phyloP scores from a whole-genome alignment of 2,329 filamentous ascomycete genomes.

The Juglanconis juglandina region DNA sequence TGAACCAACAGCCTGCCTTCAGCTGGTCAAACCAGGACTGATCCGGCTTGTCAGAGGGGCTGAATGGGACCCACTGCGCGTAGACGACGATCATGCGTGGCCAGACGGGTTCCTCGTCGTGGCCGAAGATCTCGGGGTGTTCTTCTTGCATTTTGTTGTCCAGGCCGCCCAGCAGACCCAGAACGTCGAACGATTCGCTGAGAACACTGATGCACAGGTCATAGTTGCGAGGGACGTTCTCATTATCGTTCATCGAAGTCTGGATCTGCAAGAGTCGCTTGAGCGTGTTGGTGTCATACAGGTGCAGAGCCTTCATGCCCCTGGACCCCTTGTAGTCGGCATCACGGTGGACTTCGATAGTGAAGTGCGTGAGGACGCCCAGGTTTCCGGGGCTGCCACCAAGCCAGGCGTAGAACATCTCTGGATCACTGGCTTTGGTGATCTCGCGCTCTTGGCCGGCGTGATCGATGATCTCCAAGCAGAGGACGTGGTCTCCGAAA shows the following conservation, averaged over 20 bases:
- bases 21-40: constrained; percentile 37
- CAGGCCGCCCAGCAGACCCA: constrained; percentile 33
- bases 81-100: constrained; percentile 42
- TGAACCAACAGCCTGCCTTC: constrained; percentile 26
- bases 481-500: constrained; percentile 50
- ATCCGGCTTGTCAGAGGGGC: constrained; percentile 32
- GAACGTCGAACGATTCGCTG: constrained; percentile 34
- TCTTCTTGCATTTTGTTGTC: constrained; percentile 33
- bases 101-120: constrained; percentile 34
- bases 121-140: constrained; percentile 35
- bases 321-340: constrained; percentile 33
- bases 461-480: constrained; percentile 45
- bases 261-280: constrained; percentile 36
- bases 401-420: constrained; percentile 57
- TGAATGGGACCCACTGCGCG: constrained; percentile 45
- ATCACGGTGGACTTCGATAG: constrained; percentile 35
- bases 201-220: constrained; percentile 46
- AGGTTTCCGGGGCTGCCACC: constrained; percentile 58
- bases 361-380: constrained; percentile 54
- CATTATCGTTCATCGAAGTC: constrained; percentile 42
- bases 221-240: constrained; percentile 41
- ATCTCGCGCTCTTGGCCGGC: constrained; percentile 44
- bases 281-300: constrained; percentile 37
- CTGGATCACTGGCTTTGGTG: constrained; percentile 44
- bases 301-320: constrained; percentile 40